phyloP scores from a whole-genome alignment of 2,329 filamentous ascomycete species.

The Penicillium sp. region DNA sequence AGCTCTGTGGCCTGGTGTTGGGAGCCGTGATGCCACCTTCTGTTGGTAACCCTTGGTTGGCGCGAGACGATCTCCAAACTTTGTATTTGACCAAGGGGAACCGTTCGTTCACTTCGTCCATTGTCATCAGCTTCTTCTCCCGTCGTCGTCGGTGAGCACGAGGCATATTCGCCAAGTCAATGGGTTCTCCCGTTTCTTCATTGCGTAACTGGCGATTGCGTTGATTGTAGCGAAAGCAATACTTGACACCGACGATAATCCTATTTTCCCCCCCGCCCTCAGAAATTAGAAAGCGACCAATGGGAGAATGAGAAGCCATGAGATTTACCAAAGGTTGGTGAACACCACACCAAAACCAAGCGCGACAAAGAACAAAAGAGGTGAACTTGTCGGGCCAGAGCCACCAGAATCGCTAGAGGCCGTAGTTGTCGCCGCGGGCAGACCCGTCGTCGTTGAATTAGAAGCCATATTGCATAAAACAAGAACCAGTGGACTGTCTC shows the following conservation, averaged over 20 bases:
- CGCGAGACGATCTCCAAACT: conserved; percentile 78
- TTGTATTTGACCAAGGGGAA: conserved; percentile 98
- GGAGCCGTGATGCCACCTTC: conserved; percentile 75
- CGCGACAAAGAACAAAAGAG: conserved; percentile 86
- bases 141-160: conserved; percentile 76
- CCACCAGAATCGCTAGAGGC: conserved; percentile 28
- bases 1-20: conserved; percentile 63
- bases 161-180: conserved; percentile 80
- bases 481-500: background rate
- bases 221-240: conserved; percentile 97
- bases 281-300: conserved; percentile 6
- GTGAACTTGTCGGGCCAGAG: conserved; percentile 58
- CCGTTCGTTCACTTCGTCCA: conserved; percentile 97
- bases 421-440: conserved; percentile 23
- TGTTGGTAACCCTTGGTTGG: conserved; percentile 74
- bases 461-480: conserved; percentile 22
- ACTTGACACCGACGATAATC: conserved; percentile 99
- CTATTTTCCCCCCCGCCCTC: conserved; percentile 43
- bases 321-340: conserved; percentile 87
- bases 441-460: conserved; percentile 23
- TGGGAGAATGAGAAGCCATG: background rate
- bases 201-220: conserved; percentile 73
- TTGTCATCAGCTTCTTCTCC: conserved; percentile 98
- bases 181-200: conserved; percentile 77
- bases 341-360: conserved; percentile 97